Base-by-base conservation (phyloP, 148 eudicot genomes). In the Salicornia ramosissima region DNA sequence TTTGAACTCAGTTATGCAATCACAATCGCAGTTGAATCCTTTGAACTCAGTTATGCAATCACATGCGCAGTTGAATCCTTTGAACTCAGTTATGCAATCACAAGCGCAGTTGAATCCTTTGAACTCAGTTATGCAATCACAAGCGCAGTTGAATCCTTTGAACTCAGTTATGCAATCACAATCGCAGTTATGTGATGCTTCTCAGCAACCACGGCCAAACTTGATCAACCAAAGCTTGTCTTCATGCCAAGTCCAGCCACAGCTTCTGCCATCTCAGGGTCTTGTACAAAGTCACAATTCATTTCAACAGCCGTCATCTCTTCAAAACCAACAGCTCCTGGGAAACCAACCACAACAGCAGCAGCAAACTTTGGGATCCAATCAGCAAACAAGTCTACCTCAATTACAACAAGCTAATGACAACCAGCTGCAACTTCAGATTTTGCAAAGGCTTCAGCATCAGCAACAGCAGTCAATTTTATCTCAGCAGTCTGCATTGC, bases 391-490 rank as follows among this genome's bases (percentile, higher is more conserved):
- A 69, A 79, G 68, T 69, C 34, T 80, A 11, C 74, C 77, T 66
- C 76, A 74, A 56, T 54, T 87, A 43, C 97, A 85, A 73, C 66
- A 85, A 46, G 67, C 80, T 68, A 61, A 88, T 10, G 96, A 87
- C 22, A 81, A 71, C 74, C 96, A 87, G 74, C 68, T 85, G 24
- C 89, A 86, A 79, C 72, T 85, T 65, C 97, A 93, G 50, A 76
- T 88, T 68, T 58, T 90, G 62, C 92, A 86, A 65, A 94, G 91
- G 78, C 79, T 83, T 53, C 94, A 90, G 70, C 87, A n/a, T n/a
- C n/a, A 86, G 67, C 93, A 92, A 56, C 91, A 86, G 55, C 94
- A 81, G 65, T 75, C 90, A 54, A 57, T 77, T 65, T 67, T 86
- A 62, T 76, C 90, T 40, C 97, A 85, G 33, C 91, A 84, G 39